These are phyloP conservation scores for Lanmaoa pseudosensibilis DNA, from an alignment of 768 basidiomycete genomes.

Conservation along the genomic window DNA sequence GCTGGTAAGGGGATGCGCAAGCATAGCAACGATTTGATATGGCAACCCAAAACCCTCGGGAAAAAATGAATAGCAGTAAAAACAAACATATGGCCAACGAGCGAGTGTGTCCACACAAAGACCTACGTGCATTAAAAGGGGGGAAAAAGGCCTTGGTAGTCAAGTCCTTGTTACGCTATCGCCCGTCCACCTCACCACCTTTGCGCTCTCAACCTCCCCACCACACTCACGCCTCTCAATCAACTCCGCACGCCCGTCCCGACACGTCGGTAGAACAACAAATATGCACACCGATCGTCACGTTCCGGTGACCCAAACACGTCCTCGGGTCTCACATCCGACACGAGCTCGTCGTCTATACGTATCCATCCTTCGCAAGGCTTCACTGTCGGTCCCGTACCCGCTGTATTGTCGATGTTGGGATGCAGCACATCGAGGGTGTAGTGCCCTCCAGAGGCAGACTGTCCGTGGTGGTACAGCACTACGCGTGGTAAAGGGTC, in stretches of 20 bases:
- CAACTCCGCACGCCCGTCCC: conserved; percentile 24
- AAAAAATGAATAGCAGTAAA: too few species aligned
- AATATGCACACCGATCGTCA: conserved; percentile 77
- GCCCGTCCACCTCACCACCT: not conserved
- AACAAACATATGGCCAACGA: too few species aligned
- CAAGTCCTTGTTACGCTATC: too few species aligned
- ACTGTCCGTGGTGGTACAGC: conserved; percentile 90
- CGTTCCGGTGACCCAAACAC: conserved; percentile 57
- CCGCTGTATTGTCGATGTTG: conserved; percentile 47
- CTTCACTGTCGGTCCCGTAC: conserved; percentile 14
- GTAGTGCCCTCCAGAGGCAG: conserved; percentile 93
- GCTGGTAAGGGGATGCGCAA: too few species aligned
- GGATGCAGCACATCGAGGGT: conserved; percentile 88
- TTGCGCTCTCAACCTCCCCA: not conserved
- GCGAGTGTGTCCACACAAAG: too few species aligned
- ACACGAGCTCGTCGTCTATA: conserved; percentile 89
- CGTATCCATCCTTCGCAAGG: conserved; percentile 81
- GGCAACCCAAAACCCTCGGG: too few species aligned
- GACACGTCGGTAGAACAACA: conserved; percentile 80
- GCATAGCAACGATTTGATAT: too few species aligned
- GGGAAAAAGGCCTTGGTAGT: too few species aligned
- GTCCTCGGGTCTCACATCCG: conserved; percentile 66
- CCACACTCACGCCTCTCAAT: not conserved
- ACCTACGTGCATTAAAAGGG: too few species aligned
- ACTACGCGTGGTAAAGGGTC: conserved; percentile 40